phyloP scores from a whole-genome alignment of 139 green algal genomes.

The Ettlia oleoabundans region DNA sequence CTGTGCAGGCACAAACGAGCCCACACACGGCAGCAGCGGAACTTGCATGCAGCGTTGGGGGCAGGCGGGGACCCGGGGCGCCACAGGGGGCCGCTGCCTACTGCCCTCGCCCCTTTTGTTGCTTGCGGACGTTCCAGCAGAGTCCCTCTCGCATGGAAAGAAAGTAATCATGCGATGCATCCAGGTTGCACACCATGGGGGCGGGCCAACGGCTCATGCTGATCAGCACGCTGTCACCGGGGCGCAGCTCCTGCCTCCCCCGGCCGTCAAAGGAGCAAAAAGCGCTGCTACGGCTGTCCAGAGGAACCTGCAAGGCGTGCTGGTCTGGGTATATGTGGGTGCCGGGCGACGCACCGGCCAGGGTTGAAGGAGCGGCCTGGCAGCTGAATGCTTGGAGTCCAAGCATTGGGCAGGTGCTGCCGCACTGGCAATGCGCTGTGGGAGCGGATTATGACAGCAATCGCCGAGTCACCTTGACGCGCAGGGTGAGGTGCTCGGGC shows the following conservation, averaged over 20 bases:
- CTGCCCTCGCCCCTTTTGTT: neutral
- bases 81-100: neutral
- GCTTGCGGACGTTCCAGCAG: slow-evolving; percentile 34
- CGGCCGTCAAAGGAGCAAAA: slow-evolving; percentile 82
- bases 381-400: no score
- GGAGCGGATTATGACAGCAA: no score
- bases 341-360: no score
- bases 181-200: slow-evolving; percentile 74
- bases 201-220: slow-evolving; percentile 64
- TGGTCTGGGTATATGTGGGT: neutral
- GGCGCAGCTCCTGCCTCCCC: slow-evolving; percentile 51
- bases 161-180: slow-evolving; percentile 85
- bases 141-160: slow-evolving; percentile 66
- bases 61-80: no score
- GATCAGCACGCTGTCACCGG: slow-evolving; percentile 75
- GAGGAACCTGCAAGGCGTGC: slow-evolving; percentile 65
- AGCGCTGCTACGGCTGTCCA: slow-evolving; percentile 65
- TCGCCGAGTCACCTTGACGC: slow-evolving; percentile 81
- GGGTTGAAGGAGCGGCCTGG: no score
- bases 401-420: no score
- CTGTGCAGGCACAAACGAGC: no score
- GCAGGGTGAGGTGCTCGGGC: slow-evolving; percentile 71
- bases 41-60: no score
- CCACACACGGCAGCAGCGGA: no score
- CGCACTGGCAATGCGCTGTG: no score